Evolutionary conservation across 768 basidiomycete species (phyloP), one percentile per base, ranked within the genome.

Genomic region (Serpula lacrymans): DNA sequence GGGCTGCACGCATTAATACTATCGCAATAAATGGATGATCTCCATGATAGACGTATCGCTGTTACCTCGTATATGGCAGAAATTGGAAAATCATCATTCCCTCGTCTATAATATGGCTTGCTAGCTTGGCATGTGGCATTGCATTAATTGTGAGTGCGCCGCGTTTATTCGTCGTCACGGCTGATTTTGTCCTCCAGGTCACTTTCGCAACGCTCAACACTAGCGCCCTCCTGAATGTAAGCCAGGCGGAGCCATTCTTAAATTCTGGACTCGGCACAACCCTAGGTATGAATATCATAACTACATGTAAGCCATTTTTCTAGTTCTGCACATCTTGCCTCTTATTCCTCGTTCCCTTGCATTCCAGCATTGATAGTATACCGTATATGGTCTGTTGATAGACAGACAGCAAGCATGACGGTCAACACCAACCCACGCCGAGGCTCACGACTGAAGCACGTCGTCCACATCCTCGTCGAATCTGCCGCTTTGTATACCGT

Each of bases 1-100:
- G 13, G 27, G n/a, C n/a, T n/a, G n/a, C n/a, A n/a, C n/a, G n/a
- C n/a, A n/a, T n/a, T n/a, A n/a, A n/a, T n/a, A n/a, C n/a, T n/a
- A n/a, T n/a, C n/a, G n/a, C n/a, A n/a, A n/a, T n/a, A n/a, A n/a
- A n/a, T n/a, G n/a, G n/a, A n/a, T n/a, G n/a, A n/a, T n/a, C n/a
- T n/a, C 10, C 11, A 17, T 69, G 69, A 49, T 71, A 11, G 67
- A 63, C n/a, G n/a, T n/a, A n/a, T n/a, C n/a, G n/a, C n/a, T n/a
- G n/a, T n/a, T n/a, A n/a, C n/a, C n/a, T n/a, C 38, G 53, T 72
- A 6, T 66, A 67, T 30, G 51, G 51, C 21, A 54, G 52, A 13
- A 58, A 47, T 4, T 64, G 56, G 53, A 32, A 54, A n/a, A 40
- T 72, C 8, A 47, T 70, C 21, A 18, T 46, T 4, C 20, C 59